Base-by-base conservation (phyloP, 345 rosid species). In the Cardamine resedifolia region DNA sequence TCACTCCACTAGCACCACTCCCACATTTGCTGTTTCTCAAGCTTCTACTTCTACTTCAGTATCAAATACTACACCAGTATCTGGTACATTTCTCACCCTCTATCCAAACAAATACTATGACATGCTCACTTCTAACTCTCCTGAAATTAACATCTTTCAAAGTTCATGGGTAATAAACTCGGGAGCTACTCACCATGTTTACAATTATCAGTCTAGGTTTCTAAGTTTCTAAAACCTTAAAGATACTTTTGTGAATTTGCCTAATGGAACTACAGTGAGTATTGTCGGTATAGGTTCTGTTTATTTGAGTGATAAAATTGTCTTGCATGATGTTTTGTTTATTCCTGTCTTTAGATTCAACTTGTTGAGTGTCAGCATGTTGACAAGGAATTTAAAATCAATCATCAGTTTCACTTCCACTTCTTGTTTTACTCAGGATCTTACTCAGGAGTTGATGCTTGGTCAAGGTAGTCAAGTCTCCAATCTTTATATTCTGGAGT, bases 221-320 rank as follows among this genome's bases (percentile, higher is more conserved):
- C 0, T 7, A 0, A 0, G 2, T 7, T 55, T 15, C 1, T 5
- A 3, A 2, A 0, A 2, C 0, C 2, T 55, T 16, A 23, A 0
- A 0, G 33, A 10, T 0, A 58, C 64, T 0, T 34, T 5, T 3
- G 18, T 58, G 2, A 58, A 19, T 0, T 0, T 58, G 0, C 28
- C 18, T 2, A 34, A 58, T 58, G 18, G 64, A 2, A 58, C 16
- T 3, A 20, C 26, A 0, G 3, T 57, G 15, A 57, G 61, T 7
- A 56, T 56, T 9, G 12, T 30, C 1, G 41, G 61, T 3, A 27
- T 53, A 53, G 5, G 36, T 15, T 53, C 5, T 15, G 10, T 26
- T 7, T 2, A 15, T 3, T 7, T 27, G 1, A 53, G 2, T 53
- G 6, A 15, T 27, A 6, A 1, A 1, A 27, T 53, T 0, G 0